These are phyloP conservation scores for Ceratocystis colombiana DNA, from an alignment of 2,329 filamentous ascomycete genomes.

Conservation along the genomic window DNA sequence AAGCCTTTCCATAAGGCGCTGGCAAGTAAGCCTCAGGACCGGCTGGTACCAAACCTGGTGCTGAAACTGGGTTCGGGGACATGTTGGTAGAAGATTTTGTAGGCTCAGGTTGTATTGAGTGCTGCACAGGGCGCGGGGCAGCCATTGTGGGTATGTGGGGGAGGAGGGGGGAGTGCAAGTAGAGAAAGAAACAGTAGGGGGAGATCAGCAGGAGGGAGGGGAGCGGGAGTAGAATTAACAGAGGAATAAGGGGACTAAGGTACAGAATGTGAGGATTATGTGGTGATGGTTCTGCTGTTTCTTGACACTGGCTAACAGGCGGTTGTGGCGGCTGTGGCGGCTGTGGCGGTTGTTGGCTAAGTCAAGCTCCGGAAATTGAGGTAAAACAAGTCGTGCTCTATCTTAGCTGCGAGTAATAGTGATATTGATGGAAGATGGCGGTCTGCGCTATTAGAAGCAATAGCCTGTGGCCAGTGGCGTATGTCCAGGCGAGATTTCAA, in stretches of 20 bases:
- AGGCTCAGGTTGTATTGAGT: background rate
- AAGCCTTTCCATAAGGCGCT: slow-evolving; percentile 37
- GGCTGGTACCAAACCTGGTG: background rate
- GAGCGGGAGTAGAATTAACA: background rate
- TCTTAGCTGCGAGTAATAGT: background rate
- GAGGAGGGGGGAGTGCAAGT: background rate
- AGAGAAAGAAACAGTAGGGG: background rate
- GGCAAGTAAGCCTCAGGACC: slow-evolving; percentile 25
- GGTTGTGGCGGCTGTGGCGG: slow-evolving; percentile 3
- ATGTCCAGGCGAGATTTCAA: too few relatives aligned
- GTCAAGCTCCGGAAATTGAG: background rate
- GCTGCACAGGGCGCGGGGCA: background rate
- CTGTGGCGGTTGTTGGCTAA: background rate
- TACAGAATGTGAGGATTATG: background rate
- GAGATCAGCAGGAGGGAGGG: background rate
- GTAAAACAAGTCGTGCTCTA: background rate
- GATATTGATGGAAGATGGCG: too few relatives aligned
- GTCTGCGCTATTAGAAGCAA: too few relatives aligned
- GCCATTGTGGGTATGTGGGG: background rate
- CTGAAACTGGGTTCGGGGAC: background rate
- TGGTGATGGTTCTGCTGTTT: background rate
- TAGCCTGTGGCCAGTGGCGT: too few relatives aligned
- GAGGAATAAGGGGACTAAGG: background rate
- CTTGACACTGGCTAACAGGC: background rate
- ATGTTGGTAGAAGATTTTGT: background rate